A percentile compares a stretch with the other conserved stretches of the same genome.
Conservation (phyloP, 225 moss, liverwort and hornwort genomes). For the Bryoerythrophyllum caledonicum region DNA sequence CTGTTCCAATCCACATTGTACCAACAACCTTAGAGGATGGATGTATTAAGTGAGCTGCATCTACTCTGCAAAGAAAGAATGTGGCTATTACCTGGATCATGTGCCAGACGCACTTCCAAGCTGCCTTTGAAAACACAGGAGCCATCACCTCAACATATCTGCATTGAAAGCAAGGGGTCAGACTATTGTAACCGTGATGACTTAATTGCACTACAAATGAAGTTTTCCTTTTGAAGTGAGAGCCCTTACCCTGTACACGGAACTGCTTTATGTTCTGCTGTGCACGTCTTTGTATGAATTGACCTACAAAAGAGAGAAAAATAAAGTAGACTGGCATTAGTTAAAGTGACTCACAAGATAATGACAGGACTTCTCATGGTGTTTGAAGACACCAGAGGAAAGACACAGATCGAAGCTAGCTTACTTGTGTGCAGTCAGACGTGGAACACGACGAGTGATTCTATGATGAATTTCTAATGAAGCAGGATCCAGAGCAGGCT, state of each 20-base stretch:
- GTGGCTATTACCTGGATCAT: constrained; percentile 45
- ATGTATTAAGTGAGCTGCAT: neutral
- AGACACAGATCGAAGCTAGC: neutral
- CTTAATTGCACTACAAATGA: neutral
- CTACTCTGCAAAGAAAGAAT: neutral
- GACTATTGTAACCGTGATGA: neutral
- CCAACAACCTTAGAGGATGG: neutral
- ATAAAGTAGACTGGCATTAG: neutral
- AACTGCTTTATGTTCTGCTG: constrained; percentile 37
- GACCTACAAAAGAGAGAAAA: neutral
- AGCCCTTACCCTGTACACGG: constrained; percentile 84
- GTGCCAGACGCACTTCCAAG: constrained; percentile 62
- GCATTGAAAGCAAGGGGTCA: neutral
- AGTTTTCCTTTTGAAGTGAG: neutral
- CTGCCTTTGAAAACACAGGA: constrained; percentile 47
- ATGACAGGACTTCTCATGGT: too few species aligned
- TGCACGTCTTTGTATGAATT: constrained; percentile 23
- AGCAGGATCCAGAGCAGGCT: constrained; percentile 42
- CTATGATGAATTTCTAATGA: constrained; percentile 37
- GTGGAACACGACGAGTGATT: constrained; percentile 33
- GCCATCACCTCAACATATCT: constrained; percentile 59
- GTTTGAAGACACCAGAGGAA: neutral
- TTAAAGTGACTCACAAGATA: neutral
- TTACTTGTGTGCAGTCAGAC: constrained; percentile 28
- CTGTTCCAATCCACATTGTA: constrained; percentile 35